Evolutionary conservation across 495 filamentous ascomycete genomes (phyloP), one percentile per base, ranked within the genome.

Genomic region (Aspergillus sclerotioniger): DNA sequence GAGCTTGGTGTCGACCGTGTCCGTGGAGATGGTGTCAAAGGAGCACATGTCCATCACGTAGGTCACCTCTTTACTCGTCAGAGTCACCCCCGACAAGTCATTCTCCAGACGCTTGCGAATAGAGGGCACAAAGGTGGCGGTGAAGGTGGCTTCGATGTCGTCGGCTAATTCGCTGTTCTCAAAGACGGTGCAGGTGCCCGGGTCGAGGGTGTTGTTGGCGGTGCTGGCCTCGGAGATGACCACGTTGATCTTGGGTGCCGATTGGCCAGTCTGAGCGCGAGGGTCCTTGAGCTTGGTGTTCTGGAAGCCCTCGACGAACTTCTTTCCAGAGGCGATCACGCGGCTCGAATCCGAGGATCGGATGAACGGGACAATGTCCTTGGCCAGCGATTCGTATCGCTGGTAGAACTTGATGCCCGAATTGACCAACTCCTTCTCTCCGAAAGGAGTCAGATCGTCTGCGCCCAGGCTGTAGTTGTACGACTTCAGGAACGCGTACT

Each of bases 31-130:
- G 0, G 89, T 91, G 56, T 87, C 80, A 67, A 91, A 96, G 0
- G 91, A 83, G 67, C 91, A 96, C 37, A 96, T 73, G 64, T 95
- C 91, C 89, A 96, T 93, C 15, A 96, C 68, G 28, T 75, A 75
- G 61, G 90, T 76, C 7, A 84, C 80, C 10, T 91, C 82, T n/a
- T 69, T 43, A 8, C 69, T 58, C 0, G 80, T 76, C 21, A 96
- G 70, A 19, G 83, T 82, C 0, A 82, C 80, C 3, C 85, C 84
- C 0, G 80, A 78, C 1, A 96, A 76, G 41, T 83, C 72, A 10
- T 63, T 48, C 62, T 89, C 87, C 32, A 95, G 67, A 8, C 90
- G 82, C 2, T 73, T 62, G 1, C 76, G 77, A 53, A 95, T 88
- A 3, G 82, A 64, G 0, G 85, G 82, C 0, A 80, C 71, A 64